Base-by-base conservation (phyloP, 768 basidiomycete species). In the Serendipita indica region DNA sequence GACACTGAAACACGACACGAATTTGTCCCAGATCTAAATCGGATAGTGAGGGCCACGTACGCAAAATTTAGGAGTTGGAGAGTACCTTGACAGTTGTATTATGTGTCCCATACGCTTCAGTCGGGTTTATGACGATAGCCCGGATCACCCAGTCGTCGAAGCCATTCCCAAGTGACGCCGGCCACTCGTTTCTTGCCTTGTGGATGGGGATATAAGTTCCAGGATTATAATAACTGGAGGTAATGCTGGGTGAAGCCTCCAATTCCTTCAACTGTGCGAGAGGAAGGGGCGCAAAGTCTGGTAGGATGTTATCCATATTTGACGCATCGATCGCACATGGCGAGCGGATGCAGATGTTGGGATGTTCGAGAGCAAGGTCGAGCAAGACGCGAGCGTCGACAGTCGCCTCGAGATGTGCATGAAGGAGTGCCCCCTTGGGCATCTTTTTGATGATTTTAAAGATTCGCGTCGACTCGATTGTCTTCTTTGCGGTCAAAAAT, bases 1-100 rank as follows among this genome's bases (percentile, higher is more conserved):
- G 10, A 54, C 49, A 54, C 20, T 22, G 22, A 54, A 54, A 28
- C 49, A 54, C 20, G 49, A 18, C 7, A 27, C 63, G 65, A 89
- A 89, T 62, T 86, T 86, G 41, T 78, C 67, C 86, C 86, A 89
- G 49, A 89, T 88, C 85, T 87, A 60, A 33, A n/a, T n/a, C n/a
- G 33, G 25, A 60, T 37, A 14, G 30, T 18, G 33, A 33, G 32
- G 12, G n/a, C 60, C 10, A 30, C 18, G 14, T 33, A 18, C 35
- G 7, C n/a, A 30, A 30, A 39, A 28, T 28, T 49, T 12, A 27
- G 49, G 14, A 61, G 27, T 30, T 33, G 3, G 58, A 34, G 20
- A 58, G 33, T 58, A 80, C 86, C 76, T 85, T 84, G 2, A 73
- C 69, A 7, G 81, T 73, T 3, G 83, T 85, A 57, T 85, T 84